Evolutionary conservation across 441 rosid genomes (phyloP), one percentile per base, ranked within the genome.

Genomic region (Sinapis alba): DNA sequence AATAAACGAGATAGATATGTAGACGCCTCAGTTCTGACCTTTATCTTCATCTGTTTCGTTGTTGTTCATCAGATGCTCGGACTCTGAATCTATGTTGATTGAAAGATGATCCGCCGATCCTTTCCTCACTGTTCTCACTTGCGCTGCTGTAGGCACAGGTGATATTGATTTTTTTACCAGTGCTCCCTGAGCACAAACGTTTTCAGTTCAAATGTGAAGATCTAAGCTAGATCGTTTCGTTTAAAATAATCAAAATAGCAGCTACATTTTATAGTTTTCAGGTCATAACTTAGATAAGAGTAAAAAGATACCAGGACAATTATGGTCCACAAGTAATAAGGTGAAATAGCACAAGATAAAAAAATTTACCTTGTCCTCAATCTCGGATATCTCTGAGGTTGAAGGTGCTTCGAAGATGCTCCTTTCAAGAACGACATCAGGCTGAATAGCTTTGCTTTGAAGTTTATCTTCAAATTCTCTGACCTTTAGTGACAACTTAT

Each of bases 81-180:
- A 83, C 69, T 95, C 98, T 18, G 81, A 69, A 71, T 90, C 99
- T 72, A 95, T 83, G 78, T 81, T 87, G 53, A 95, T 87, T 34
- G 92, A 87, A 41, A 93, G 98, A 81, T 95, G 98, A 65, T 95
- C 98, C 1, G 89, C 68, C 23, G 99, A 90, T 63, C 94, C 99
- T 82, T 95, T 95, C 74, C 92, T 86, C 89, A 81, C 79, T 10
- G 90, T 87, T 84, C 98, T 87, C 41, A 85, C 82, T 18, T 88
- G 97, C 68, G 97, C 92, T 82, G 99, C 95, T 0, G 90, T 79
- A 65, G 95, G 78, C 71, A 82, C 89, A 63, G 95, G 81, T 72
- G 93, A 68, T 73, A 81, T 59, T 56, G 83, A 38, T 27, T 76
- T 88, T 78, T 84, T 91, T 4, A 77, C 93, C 74, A 72, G 71